Conservation (phyloP, 805 yeast genomes). For the Yamadazyma scolyti region DNA sequence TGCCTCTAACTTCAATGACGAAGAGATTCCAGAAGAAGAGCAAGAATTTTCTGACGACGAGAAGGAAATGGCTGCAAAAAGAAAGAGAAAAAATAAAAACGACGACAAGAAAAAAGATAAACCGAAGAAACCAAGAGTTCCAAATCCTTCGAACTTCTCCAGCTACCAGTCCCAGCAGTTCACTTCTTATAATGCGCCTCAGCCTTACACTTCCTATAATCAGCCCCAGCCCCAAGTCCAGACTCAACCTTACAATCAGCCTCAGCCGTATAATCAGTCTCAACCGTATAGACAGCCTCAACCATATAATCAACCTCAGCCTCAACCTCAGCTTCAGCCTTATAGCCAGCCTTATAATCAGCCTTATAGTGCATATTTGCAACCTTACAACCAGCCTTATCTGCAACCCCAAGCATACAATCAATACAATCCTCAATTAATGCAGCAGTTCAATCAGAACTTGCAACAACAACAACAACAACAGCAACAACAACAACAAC, state of each 20-base stretch:
- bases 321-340: conserved; percentile 3
- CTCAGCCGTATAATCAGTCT: background rate
- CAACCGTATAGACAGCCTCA: background rate
- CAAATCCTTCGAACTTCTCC: too few species aligned
- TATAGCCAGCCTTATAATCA: conserved; percentile 1
- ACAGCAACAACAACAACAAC: conserved; percentile 3
- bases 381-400: conserved; percentile 1
- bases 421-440: too few species aligned
- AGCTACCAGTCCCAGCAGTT: background rate
- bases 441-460: too few species aligned
- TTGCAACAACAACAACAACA: conserved; percentile 4
- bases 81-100: conserved; percentile 53
- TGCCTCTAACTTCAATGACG: conserved; percentile 93
- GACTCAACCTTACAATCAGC: conserved; percentile 4
- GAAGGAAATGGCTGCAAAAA: conserved; percentile 69
- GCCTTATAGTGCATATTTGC: background rate
- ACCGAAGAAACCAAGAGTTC: conserved; percentile 4
- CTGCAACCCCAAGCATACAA: too few species aligned
- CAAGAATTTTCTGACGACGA: conserved; percentile 97
- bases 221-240: background rate
- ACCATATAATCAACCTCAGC: background rate
- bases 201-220: background rate
- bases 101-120: conserved; percentile 33
- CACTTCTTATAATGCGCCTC: conserved; percentile 5
- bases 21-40: conserved; percentile 88